Evolutionary conservation across 176 grass and related monocot species (phyloP).

Genomic region (Stipa capillata): DNA sequence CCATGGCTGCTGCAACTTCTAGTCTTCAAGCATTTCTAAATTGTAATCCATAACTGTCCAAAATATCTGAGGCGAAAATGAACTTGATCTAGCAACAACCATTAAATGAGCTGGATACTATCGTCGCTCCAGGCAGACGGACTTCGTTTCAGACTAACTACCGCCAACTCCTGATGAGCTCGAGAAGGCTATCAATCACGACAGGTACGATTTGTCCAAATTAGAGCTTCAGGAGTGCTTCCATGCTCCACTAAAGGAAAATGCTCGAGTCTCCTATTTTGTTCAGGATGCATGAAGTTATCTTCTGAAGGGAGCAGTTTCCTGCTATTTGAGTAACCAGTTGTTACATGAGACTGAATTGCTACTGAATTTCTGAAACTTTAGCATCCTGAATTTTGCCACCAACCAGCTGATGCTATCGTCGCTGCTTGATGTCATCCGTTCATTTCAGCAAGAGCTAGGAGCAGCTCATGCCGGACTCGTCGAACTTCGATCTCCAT

Average conservation of each 20-base stretch:
- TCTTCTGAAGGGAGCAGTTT: too few relatives aligned
- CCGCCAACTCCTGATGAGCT: slow-evolving; percentile 58
- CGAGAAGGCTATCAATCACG: slow-evolving; percentile 21
- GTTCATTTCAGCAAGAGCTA: slow-evolving; percentile 51
- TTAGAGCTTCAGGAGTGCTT: not conserved
- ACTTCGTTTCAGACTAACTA: slow-evolving; percentile 66
- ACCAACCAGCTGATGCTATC: slow-evolving; percentile 67
- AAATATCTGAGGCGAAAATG: slow-evolving; percentile 56
- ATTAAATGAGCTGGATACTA: slow-evolving; percentile 80
- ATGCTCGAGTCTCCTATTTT: not conserved
- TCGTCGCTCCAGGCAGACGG: slow-evolving; percentile 49
- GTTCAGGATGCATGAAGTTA: not conserved
- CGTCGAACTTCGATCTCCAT: slow-evolving; percentile 40
- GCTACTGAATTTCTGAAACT: not conserved
- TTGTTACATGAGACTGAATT: not conserved
- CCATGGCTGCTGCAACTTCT: too few relatives aligned
- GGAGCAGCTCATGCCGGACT: slow-evolving; percentile 55
- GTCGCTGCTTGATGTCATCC: slow-evolving; percentile 70
- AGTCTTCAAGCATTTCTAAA: not conserved
- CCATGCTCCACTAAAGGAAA: not conserved
- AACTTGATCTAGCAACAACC: slow-evolving; percentile 52
- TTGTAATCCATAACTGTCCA: not conserved
- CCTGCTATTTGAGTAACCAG: not conserved
- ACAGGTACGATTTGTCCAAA: slow-evolving; percentile 28
- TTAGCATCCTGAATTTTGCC: slow-evolving; percentile 40